Base-by-base conservation (phyloP, 176 grass and related monocot genomes). In the Hordeum vulgare region DNA sequence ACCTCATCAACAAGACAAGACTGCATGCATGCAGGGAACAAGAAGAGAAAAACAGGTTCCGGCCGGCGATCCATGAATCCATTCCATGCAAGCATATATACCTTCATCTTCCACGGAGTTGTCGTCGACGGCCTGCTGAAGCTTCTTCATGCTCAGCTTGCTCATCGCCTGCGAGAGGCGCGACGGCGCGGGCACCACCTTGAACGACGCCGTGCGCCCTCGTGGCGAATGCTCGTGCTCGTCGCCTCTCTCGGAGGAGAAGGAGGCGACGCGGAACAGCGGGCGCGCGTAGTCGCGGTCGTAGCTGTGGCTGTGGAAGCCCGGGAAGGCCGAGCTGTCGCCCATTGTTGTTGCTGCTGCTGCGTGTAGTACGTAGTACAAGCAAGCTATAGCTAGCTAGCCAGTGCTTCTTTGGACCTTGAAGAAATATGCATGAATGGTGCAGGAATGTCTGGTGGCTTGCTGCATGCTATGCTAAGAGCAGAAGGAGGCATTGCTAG, bases 111-210 rank as follows among this genome's bases (percentile, higher is more conserved):
- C 84, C 65, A 71, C 49, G 9, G 68, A 60, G 39, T 68, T 92
- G 28, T 84, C 60, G 8, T 80, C 82, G 11, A 87, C 29, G 14
- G 36, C 64, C 8, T 92, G 56, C 0, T 68, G 85, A 41, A 42
- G 66, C 60, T 94, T 87, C 66, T 94, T 86, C 81, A 78, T 88
- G 75, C 87, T 85, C 15, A 76, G 29, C 78, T 76, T 94, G 84
- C 72, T 92, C 41, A 42, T 26, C 1, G 85, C 36, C 21, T 76
- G 85, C 1, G 76, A 88, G 57, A 87, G 81, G 41, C 64, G 78
- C 7, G 71, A 69, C 3, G 66, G 36, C 10, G 71, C 31, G n/a
- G 71, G 25, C 31, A 64, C 44, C 35, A 80, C 7, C 79, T 89
- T 94, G 27, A 88, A 81, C 0, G 78, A 81, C 0, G 78, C 11